These are phyloP conservation scores for Ceratocystiopsis minuta DNA, from an alignment of 2,329 filamentous ascomycete genomes.

Conservation along the genomic window DNA sequence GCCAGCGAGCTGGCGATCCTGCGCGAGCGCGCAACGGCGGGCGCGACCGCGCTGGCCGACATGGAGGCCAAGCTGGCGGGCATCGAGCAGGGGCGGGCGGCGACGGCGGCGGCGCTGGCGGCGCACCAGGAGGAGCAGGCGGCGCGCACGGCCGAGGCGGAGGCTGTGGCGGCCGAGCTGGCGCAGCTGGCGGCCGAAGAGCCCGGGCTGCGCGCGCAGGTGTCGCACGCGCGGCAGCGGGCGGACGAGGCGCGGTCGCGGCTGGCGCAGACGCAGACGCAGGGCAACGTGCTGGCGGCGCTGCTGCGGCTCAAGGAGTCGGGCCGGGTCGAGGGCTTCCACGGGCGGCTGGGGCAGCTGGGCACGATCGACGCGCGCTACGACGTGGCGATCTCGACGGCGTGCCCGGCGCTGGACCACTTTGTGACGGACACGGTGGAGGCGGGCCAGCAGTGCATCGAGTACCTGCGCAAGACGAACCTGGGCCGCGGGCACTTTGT, in stretches of 20 bases:
- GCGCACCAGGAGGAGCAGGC: constrained; percentile 56
- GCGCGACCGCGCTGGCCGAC: constrained; percentile 68
- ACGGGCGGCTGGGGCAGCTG: constrained; percentile 84
- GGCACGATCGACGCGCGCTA: constrained; percentile 88
- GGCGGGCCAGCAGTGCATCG: constrained; percentile 92
- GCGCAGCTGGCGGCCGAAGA: constrained; percentile 58
- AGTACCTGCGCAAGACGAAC: constrained; percentile 93
- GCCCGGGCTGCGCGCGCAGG: constrained; percentile 61
- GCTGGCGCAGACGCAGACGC: constrained; percentile 75
- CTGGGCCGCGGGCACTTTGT: constrained; percentile 95
- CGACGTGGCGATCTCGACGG: constrained; percentile 95
- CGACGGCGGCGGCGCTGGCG: constrained; percentile 59
- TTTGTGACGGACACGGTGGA: constrained; percentile 95
- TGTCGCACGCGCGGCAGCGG: constrained; percentile 82
- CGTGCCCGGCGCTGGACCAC: constrained; percentile 79
- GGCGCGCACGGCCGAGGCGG: constrained; percentile 55
- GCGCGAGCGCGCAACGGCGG: constrained; percentile 73
- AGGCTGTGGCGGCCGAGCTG: constrained; percentile 54
- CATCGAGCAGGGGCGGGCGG: constrained; percentile 51
- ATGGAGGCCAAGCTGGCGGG: constrained; percentile 58
- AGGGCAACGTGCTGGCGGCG: constrained; percentile 79
- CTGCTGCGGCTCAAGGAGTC: constrained; percentile 92
- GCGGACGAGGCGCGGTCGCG: constrained; percentile 89
- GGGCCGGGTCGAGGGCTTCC: constrained; percentile 90
- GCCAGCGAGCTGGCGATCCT: constrained; percentile 90